Percentiles rank a stretch among this genome's conserved stretches.
phyloP scores from a whole-genome alignment of 306 rosid species.

The Ammopiptanthus mongolicus region DNA sequence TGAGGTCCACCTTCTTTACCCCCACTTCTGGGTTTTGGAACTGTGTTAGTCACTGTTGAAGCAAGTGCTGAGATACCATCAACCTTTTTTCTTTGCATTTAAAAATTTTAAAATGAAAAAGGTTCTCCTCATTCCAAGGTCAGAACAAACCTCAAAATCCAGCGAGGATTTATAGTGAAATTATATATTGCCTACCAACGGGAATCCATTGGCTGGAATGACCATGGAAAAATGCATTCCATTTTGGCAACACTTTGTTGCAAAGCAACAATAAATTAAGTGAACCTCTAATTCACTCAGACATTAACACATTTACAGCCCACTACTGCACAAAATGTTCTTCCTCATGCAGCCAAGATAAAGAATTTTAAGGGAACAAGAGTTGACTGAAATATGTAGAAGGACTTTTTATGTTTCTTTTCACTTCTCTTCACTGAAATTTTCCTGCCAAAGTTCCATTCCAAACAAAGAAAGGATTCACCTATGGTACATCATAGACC shows the following conservation, averaged over 20 bases:
- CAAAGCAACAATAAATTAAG: not conserved
- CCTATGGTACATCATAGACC: not conserved
- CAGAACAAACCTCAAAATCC: too few species aligned
- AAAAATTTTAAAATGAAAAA: too few species aligned
- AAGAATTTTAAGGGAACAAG: not conserved
- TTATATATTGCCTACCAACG: too few species aligned
- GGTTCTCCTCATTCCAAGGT: too few species aligned
- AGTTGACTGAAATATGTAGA: not conserved
- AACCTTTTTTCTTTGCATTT: not conserved
- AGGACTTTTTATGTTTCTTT: not conserved
- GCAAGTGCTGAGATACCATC: conserved; percentile 2
- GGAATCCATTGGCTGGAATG: not conserved
- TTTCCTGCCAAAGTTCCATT: not conserved
- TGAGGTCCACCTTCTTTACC: not conserved
- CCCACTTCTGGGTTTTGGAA: not conserved
- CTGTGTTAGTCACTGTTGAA: not conserved
- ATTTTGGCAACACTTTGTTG: not conserved
- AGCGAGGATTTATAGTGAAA: too few species aligned
- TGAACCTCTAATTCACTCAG: not conserved
- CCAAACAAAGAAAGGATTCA: not conserved
- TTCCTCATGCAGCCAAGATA: not conserved
- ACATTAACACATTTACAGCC: not conserved
- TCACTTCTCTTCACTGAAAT: not conserved
- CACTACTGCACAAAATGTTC: not conserved
- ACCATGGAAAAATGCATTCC: not conserved